Evolutionary conservation across 2,329 filamentous ascomycete genomes (phyloP).

Genomic region (Plenodomus tracheiphilus): DNA sequence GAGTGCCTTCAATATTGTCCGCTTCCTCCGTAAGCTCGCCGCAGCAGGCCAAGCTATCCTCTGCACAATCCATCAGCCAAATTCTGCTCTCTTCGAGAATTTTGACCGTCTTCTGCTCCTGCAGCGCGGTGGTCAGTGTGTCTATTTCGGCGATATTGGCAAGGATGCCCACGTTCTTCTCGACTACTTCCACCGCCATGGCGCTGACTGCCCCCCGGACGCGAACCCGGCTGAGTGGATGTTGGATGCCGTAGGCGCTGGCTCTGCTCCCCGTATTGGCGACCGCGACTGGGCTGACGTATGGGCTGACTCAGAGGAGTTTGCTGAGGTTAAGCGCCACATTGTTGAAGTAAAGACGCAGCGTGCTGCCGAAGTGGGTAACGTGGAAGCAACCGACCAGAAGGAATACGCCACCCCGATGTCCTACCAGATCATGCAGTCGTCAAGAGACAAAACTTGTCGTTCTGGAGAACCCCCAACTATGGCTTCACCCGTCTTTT

Average conservation of each 20-base stretch:
- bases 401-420: slow-evolving; percentile 83
- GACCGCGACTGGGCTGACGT: slow-evolving; percentile 79
- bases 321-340: slow-evolving; percentile 66
- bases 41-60: slow-evolving; percentile 84
- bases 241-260: slow-evolving; percentile 81
- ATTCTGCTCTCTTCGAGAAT: slow-evolving; percentile 82
- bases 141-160: slow-evolving; percentile 86
- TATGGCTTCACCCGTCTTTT: slow-evolving; percentile 88
- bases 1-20: slow-evolving; percentile 75
- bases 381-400: slow-evolving; percentile 55
- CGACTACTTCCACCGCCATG: slow-evolving; percentile 55
- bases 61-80: slow-evolving; percentile 90
- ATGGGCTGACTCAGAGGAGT: slow-evolving; percentile 74
- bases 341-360: slow-evolving; percentile 69
- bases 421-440: slow-evolving; percentile 79
- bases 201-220: slow-evolving; percentile 61
- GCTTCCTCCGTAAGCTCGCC: slow-evolving; percentile 76
- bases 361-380: slow-evolving; percentile 55
- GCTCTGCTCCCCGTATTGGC: slow-evolving; percentile 71
- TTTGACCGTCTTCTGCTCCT: slow-evolving; percentile 83
- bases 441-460: slow-evolving; percentile 70
- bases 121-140: slow-evolving; percentile 75
- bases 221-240: slow-evolving; percentile 73
- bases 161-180: slow-evolving; percentile 73
- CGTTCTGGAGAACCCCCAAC: slow-evolving; percentile 85